Evolutionary conservation across 441 rosid genomes (phyloP).

Genomic region (Erysimum cheiri): DNA sequence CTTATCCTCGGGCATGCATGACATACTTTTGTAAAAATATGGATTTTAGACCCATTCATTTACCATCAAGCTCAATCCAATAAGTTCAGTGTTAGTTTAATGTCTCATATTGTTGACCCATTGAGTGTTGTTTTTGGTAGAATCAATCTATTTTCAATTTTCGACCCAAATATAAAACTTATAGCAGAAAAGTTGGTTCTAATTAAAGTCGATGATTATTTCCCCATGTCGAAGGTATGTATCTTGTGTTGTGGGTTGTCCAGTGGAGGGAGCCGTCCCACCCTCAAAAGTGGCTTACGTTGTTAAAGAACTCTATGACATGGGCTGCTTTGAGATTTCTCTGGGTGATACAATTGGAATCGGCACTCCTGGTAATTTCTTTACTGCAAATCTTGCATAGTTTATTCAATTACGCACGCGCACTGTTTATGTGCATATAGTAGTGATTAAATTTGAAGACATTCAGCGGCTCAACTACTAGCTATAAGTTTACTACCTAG

Average conservation of each 20-base stretch:
- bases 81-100: background rate
- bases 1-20: background rate
- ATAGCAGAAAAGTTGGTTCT: constrained; percentile 11
- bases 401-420: background rate
- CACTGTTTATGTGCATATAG: background rate
- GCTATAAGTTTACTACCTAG: background rate
- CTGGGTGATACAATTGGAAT: constrained; percentile 93
- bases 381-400: background rate
- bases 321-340: constrained; percentile 99
- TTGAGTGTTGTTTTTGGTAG: constrained; percentile 7
- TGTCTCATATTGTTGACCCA: background rate
- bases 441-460: background rate
- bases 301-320: constrained; percentile 82
- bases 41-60: background rate
- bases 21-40: background rate
- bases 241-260: constrained; percentile 94
- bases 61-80: background rate
- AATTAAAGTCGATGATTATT: background rate
- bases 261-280: constrained; percentile 79
- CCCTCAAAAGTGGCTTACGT: constrained; percentile 89
- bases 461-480: background rate
- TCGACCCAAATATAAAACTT: background rate
- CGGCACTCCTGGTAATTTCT: constrained; percentile 87
- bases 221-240: constrained; percentile 65
- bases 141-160: background rate